Conservation (phyloP, 2,329 filamentous ascomycete species). For the Aspergillus caelatus region DNA sequence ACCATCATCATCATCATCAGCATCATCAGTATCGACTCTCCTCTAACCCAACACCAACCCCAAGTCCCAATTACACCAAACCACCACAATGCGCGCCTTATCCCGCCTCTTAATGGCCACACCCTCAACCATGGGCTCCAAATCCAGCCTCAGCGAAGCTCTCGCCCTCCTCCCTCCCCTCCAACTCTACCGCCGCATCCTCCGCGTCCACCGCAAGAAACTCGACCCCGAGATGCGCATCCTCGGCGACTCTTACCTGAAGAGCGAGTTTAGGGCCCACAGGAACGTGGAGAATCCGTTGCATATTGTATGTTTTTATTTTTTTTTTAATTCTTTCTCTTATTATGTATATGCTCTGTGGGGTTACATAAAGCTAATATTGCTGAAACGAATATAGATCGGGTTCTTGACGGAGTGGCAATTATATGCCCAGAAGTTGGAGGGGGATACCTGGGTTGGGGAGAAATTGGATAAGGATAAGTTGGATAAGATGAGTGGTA, state of each 20-base stretch:
- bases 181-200: conserved; percentile 81
- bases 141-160: conserved; percentile 47
- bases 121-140: conserved; percentile 43
- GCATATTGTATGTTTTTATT: conserved; percentile 72
- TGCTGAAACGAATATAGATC: conserved; percentile 60
- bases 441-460: conserved; percentile 82
- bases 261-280: conserved; percentile 87
- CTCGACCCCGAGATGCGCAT: conserved; percentile 74
- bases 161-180: conserved; percentile 83
- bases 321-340: neutral
- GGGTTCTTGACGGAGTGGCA: conserved; percentile 98
- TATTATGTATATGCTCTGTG: neutral
- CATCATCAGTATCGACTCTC: neutral
- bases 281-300: conserved; percentile 83
- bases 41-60: neutral
- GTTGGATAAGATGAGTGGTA: conserved; percentile 92
- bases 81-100: conserved; percentile 37
- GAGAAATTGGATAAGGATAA: conserved; percentile 82
- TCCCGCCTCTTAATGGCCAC: conserved; percentile 44
- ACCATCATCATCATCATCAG: neutral
- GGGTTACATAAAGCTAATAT: neutral
- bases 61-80: neutral
- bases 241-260: conserved; percentile 90
- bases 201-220: conserved; percentile 82
- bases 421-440: conserved; percentile 86